These are phyloP conservation scores for Lichtheimia hyalospora DNA, from an alignment of 371 early-diverging fungal species.

Conservation along the genomic window DNA sequence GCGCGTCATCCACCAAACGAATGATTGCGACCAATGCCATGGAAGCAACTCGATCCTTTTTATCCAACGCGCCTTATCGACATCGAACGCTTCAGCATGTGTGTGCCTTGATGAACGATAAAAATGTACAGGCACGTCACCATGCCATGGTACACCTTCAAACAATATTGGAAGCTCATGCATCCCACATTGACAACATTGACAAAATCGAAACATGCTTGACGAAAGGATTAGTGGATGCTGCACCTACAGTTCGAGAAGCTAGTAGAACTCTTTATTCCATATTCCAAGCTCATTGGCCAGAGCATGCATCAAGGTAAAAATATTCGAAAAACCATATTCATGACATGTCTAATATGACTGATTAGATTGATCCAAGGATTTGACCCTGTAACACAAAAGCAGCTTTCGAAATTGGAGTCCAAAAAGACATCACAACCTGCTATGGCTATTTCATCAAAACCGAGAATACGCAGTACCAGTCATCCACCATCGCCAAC, in stretches of 20 bases:
- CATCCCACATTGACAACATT: background rate
- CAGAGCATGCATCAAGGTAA: constrained; percentile 26
- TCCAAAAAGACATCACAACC: too few relatives aligned
- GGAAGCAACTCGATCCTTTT: constrained; percentile 18
- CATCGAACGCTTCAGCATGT: constrained; percentile 19
- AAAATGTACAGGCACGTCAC: constrained; percentile 20
- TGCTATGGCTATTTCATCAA: too few relatives aligned
- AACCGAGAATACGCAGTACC: too few relatives aligned
- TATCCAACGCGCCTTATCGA: constrained; percentile 24
- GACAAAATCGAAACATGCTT: constrained; percentile 7
- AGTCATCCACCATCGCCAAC: too few relatives aligned
- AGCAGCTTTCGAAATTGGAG: constrained; percentile 6
- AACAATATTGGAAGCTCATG: constrained; percentile 14
- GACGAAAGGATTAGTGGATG: constrained; percentile 20
- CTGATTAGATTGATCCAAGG: background rate
- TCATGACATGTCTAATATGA: background rate
- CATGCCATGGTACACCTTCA: constrained; percentile 11
- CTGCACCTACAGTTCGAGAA: constrained; percentile 22
- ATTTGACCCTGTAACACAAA: constrained; percentile 10
- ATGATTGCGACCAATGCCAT: constrained; percentile 13
- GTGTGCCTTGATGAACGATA: constrained; percentile 15
- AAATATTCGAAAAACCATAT: background rate
- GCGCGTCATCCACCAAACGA: constrained; percentile 27
- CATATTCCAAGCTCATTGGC: constrained; percentile 24
- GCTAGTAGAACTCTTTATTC: constrained; percentile 12